phyloP scores from a whole-genome alignment of 306 rosid species.

The Cicer cuneatum region DNA sequence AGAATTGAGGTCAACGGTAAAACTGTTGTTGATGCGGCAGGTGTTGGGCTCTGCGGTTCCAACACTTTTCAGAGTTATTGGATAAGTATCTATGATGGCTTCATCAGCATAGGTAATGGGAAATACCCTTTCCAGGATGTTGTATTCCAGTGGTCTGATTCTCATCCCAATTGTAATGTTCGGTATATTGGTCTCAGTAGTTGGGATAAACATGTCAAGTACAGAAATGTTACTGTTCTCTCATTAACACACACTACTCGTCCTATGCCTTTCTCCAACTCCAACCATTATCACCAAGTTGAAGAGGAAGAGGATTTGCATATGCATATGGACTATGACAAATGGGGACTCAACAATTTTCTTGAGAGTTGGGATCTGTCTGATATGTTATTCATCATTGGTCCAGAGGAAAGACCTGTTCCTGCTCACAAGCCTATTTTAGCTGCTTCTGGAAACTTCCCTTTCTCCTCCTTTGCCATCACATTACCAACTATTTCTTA shows the following conservation, averaged over 20 bases:
- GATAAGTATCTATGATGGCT: slow-evolving; percentile 90
- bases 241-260: slow-evolving; percentile 56
- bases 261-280: slow-evolving; percentile 40
- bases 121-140: slow-evolving; percentile 84
- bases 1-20: slow-evolving; percentile 81
- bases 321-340: slow-evolving; percentile 54
- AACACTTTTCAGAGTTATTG: slow-evolving; percentile 90
- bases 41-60: slow-evolving; percentile 79
- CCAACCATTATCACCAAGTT: slow-evolving; percentile 36
- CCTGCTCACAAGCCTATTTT: slow-evolving; percentile 92
- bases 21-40: slow-evolving; percentile 82
- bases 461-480: slow-evolving; percentile 60
- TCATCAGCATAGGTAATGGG: slow-evolving; percentile 88
- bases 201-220: slow-evolving; percentile 96
- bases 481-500: slow-evolving; percentile 59
- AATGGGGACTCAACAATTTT: slow-evolving; percentile 81
- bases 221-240: slow-evolving; percentile 80
- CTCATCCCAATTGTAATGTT: slow-evolving; percentile 75
- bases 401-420: slow-evolving; percentile 67
- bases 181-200: slow-evolving; percentile 93
- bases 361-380: slow-evolving; percentile 86
- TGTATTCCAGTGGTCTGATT: slow-evolving; percentile 90
- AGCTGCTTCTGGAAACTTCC: slow-evolving; percentile 73
- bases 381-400: slow-evolving; percentile 69
- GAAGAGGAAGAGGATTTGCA: slow-evolving; percentile 58